These are phyloP conservation scores for Apiotrichum gracile DNA, from an alignment of 1,284 basidiomycete species.

Conservation along the genomic window DNA sequence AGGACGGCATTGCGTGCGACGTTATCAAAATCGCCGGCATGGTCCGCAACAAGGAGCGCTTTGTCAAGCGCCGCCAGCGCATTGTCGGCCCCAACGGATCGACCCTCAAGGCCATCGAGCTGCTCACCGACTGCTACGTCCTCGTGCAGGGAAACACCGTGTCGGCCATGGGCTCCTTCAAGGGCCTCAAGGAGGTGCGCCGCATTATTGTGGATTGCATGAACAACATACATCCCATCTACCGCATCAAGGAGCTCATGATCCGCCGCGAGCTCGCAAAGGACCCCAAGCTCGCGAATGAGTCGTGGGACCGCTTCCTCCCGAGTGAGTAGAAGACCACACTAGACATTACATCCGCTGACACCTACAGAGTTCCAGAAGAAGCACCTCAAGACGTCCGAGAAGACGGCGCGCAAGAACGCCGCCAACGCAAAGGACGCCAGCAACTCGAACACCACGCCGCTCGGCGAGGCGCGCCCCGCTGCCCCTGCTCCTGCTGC, in stretches of 20 bases:
- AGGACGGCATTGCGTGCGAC: slow-evolving; percentile 87
- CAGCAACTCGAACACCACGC: slow-evolving; percentile 17
- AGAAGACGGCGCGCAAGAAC: slow-evolving; percentile 84
- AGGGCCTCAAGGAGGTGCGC: slow-evolving; percentile 90
- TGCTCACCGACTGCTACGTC: slow-evolving; percentile 94
- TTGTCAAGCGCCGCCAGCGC: slow-evolving; percentile 90
- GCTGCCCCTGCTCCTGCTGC: slow-evolving; percentile 4
- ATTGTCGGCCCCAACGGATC: slow-evolving; percentile 96
- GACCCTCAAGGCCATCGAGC: slow-evolving; percentile 97
- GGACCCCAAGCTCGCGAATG: slow-evolving; percentile 88
- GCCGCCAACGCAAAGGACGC: slow-evolving; percentile 47
- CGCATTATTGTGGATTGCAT: slow-evolving; percentile 96
- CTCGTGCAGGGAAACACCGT: slow-evolving; percentile 98
- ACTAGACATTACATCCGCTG: not conserved
- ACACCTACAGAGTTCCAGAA: slow-evolving; percentile 70
- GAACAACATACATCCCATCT: slow-evolving; percentile 99
- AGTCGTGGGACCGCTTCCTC: slow-evolving; percentile 96
- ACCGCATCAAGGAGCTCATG: slow-evolving; percentile 99
- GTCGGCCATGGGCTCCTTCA: slow-evolving; percentile 93
- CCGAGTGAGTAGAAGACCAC: slow-evolving; percentile 53
- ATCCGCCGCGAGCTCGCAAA: slow-evolving; percentile 96
- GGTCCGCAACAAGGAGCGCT: slow-evolving; percentile 93
- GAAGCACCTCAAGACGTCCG: slow-evolving; percentile 80
- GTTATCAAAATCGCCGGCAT: slow-evolving; percentile 96
- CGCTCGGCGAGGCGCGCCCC: slow-evolving; percentile 14